Evolutionary conservation across 2,329 filamentous ascomycete genomes (phyloP).

Genomic region (Macroventuria anomochaeta): DNA sequence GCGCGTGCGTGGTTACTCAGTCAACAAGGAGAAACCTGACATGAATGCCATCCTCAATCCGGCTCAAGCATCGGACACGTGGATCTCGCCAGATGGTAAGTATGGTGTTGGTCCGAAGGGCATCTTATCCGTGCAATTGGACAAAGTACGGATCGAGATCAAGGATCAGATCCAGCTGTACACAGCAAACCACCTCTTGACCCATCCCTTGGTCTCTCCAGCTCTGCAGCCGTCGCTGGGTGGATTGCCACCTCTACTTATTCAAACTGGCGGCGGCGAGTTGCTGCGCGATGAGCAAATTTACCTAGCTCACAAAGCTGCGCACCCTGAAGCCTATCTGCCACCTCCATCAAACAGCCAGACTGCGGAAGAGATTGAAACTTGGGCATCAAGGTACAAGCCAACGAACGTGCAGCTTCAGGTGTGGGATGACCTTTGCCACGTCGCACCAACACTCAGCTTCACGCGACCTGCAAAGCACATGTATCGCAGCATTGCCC

Average conservation of each 20-base stretch:
- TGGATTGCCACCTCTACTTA: constrained; percentile 83
- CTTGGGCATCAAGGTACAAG: constrained; percentile 72
- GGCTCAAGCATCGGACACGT: constrained; percentile 19
- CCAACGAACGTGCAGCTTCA: constrained; percentile 93
- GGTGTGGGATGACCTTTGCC: constrained; percentile 94
- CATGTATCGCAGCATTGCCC: constrained; percentile 91
- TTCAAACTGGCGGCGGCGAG: constrained; percentile 88
- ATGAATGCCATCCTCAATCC: constrained; percentile 12
- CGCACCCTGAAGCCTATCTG: constrained; percentile 78
- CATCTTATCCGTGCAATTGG: constrained; percentile 70
- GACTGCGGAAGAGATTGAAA: constrained; percentile 65
- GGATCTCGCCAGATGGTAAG: constrained; percentile 45
- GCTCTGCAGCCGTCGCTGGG: constrained; percentile 87
- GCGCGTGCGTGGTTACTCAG: constrained; percentile 45
- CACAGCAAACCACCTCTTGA: constrained; percentile 81
- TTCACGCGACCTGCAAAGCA: constrained; percentile 95
- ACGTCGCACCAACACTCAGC: constrained; percentile 89
- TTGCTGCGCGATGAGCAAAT: constrained; percentile 93
- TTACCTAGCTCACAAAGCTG: constrained; percentile 92
- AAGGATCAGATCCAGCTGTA: constrained; percentile 93
- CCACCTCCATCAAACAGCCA: constrained; percentile 56
- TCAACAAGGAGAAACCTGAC: constrained; percentile 33
- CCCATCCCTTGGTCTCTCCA: constrained; percentile 89
- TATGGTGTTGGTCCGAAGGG: constrained; percentile 45
- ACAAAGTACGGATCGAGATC: constrained; percentile 65